These are phyloP conservation scores for Lunularia cruciata DNA, from an alignment of 225 moss, liverwort and hornwort genomes.

Conservation along the genomic window DNA sequence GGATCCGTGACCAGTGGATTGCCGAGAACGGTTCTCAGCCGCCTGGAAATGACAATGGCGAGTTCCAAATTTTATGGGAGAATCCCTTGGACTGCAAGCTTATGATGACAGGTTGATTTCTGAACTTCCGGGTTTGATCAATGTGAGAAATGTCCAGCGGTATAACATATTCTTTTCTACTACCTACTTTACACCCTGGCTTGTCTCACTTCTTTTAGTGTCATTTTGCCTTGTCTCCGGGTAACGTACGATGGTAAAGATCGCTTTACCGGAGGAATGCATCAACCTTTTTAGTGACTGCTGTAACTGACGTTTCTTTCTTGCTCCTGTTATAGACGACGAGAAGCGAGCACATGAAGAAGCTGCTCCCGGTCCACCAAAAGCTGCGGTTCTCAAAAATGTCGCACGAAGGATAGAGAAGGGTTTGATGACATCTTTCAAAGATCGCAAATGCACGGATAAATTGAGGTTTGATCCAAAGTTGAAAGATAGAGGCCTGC, in stretches of 20 bases:
- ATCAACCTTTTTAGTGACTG: no score
- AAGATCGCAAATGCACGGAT: slow-evolving; percentile 65
- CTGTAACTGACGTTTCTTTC: no score
- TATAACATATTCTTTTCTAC: no score
- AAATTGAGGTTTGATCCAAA: slow-evolving; percentile 88
- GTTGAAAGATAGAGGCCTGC: slow-evolving; percentile 74
- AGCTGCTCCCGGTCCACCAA: slow-evolving; percentile 85
- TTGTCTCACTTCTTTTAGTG: background rate
- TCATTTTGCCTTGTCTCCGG: background rate
- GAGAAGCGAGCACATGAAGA: slow-evolving; percentile 60
- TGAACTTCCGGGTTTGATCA: background rate
- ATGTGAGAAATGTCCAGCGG: no score
- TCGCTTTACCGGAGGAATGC: no score
- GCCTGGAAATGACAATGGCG: slow-evolving; percentile 83
- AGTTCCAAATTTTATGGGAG: slow-evolving; percentile 85
- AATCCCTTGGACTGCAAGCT: slow-evolving; percentile 81
- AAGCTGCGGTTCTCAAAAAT: slow-evolving; percentile 65
- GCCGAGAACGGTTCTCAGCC: slow-evolving; percentile 62
- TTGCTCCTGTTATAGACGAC: slow-evolving; percentile 49
- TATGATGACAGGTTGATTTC: slow-evolving; percentile 71
- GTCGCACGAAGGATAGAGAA: slow-evolving; percentile 77
- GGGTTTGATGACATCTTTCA: slow-evolving; percentile 49
- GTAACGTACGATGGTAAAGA: background rate
- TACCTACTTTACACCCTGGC: no score
- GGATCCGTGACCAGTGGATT: slow-evolving; percentile 87